Evolutionary conservation across 129 eudicot species (phyloP), one percentile per base, ranked within the genome.

Genomic region (Flaveria trinervia): DNA sequence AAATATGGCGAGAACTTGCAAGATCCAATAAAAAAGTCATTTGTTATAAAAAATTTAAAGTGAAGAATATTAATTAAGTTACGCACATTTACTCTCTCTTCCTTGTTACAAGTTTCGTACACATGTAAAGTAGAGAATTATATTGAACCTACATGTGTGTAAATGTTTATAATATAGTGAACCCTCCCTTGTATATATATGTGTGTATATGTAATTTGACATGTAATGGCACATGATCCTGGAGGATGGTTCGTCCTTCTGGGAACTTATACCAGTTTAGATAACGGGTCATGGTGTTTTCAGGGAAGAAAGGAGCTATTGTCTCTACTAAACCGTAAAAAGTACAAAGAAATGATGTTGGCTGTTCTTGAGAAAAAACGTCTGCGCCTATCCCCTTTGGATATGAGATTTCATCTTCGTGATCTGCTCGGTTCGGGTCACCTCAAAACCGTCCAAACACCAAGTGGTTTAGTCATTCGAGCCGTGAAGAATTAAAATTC

Each of bases 311-410:
- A 89, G 83, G 99, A 94, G 80, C 87, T 94, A 30, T 52, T 94
- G 74, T 94, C 96, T 71, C 76, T 94, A 67, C 89, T 94, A 41
- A 94, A 85, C 72, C 96, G 94, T 28, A 87, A 91, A 80, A 94
- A 90, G 70, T 86, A 87, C 89, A 94, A 94, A 73, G 99, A 89
- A 96, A 94, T 91, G 97, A 86, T 89, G 92, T 56, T 91, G 92
- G 88, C 90, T 78, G 8, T 87, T 79, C 64, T 94, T 62, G 97
- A 89, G 89, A 88, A 87, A 83, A 94, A 85, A 86, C 83, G 89
- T 72, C 84, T 94, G 55, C 88, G 92, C 54, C 61, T 87, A 64
- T 94, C 99, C 77, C 90, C 88, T 17, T 83, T 94, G 55, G 99
- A 91, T 82, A 89, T 91, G 77, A 87, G 99, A 89, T 94, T 94